Percentiles rank a stretch among this genome's conserved stretches.
phyloP scores from a whole-genome alignment of 768 basidiomycete species.

The Clavulina sp. region DNA sequence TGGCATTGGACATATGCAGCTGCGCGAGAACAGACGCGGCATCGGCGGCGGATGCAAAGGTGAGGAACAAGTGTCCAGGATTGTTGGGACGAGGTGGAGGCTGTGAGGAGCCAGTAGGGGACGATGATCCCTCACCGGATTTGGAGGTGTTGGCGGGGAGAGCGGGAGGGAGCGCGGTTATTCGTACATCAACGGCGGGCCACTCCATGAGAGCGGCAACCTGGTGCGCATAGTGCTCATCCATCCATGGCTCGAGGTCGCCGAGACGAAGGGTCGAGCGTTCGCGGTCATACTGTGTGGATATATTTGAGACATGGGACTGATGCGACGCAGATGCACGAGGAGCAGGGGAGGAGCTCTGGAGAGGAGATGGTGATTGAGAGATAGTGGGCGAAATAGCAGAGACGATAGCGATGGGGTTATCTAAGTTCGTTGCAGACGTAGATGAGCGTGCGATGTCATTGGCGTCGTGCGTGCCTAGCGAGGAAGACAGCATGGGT shows the following conservation, averaged over 20 bases:
- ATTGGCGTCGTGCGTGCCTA: no score
- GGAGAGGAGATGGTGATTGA: neutral
- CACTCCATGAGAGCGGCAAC: conserved; percentile 77
- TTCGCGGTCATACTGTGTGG: neutral
- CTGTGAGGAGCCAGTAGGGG: neutral
- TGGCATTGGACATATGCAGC: conserved; percentile 27
- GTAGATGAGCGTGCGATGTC: no score
- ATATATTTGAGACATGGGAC: no score
- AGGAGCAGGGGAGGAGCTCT: neutral
- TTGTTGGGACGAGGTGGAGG: conserved; percentile 36
- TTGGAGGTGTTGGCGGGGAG: neutral
- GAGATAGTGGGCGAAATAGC: neutral
- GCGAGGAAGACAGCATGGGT: no score
- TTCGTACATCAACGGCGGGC: conserved; percentile 38
- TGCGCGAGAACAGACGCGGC: conserved; percentile 56
- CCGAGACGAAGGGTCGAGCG: conserved; percentile 57
- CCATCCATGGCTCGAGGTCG: conserved; percentile 92
- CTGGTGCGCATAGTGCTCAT: conserved; percentile 84
- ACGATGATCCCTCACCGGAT: no score
- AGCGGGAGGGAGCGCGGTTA: neutral
- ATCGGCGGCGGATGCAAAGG: conserved; percentile 54
- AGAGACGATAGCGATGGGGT: neutral
- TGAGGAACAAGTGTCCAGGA: conserved; percentile 75
- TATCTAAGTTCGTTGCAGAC: no score
- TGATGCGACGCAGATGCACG: neutral